A percentile compares a stretch with the other conserved stretches of the same genome.
phyloP scores from a whole-genome alignment of 2,329 filamentous ascomycete genomes.

The Trichoderma sp. region DNA sequence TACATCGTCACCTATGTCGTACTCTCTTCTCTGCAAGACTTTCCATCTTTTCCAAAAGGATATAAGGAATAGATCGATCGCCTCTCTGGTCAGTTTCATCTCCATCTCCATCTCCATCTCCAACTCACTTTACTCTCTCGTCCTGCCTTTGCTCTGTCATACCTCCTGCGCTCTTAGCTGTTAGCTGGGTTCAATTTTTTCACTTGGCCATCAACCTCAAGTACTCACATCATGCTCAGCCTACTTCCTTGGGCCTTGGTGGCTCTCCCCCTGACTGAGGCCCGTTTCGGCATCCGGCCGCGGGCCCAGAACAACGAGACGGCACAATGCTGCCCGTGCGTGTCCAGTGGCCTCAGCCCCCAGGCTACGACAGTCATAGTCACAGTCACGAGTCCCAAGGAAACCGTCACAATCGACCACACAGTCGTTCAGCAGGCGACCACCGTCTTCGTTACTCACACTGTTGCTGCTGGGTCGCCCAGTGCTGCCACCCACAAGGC shows the following conservation, averaged over 20 bases:
- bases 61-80: constrained; percentile 13
- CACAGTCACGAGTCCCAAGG: constrained; percentile 31
- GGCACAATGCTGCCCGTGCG: constrained; percentile 40
- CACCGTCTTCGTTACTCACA: constrained; percentile 28
- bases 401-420: constrained; percentile 37
- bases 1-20: not conserved
- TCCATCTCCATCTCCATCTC: not conserved
- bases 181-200: no score
- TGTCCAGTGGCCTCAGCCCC: constrained; percentile 28
- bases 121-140: not conserved
- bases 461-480: not conserved
- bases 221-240: constrained; percentile 34
- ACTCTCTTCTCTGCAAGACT: no score
- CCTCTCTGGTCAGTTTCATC: not conserved
- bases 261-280: constrained; percentile 36
- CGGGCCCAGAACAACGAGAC: constrained; percentile 29
- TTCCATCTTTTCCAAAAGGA: not conserved
- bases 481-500: constrained; percentile 23
- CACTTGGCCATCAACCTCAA: no score
- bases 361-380: constrained; percentile 35
- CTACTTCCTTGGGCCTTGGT: constrained; percentile 35
- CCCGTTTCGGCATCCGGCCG: constrained; percentile 33
- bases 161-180: no score
- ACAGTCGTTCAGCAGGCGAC: constrained; percentile 34
- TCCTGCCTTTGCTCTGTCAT: not conserved